phyloP scores from a whole-genome alignment of 768 basidiomycete genomes.

The Amanita pseudoporphyria region DNA sequence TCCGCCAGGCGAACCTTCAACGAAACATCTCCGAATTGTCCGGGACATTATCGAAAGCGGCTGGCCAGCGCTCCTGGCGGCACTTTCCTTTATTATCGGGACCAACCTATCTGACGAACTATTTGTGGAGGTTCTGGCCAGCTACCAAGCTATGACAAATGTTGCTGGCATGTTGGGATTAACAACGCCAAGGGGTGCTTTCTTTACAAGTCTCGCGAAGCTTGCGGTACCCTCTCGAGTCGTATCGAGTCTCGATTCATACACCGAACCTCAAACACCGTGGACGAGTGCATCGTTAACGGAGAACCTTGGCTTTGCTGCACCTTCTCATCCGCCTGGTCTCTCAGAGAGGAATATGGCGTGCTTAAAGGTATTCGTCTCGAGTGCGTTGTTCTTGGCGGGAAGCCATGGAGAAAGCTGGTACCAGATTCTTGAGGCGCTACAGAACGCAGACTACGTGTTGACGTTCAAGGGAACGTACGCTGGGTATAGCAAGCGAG shows the following conservation, averaged over 20 bases:
- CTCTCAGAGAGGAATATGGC: slow-evolving; percentile 86
- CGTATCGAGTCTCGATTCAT: slow-evolving; percentile 70
- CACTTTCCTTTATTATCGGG: slow-evolving; percentile 79
- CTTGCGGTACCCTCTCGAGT: slow-evolving; percentile 87
- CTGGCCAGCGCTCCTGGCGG: slow-evolving; percentile 91
- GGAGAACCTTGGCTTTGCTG: slow-evolving; percentile 58
- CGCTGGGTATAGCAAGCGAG: slow-evolving; percentile 21
- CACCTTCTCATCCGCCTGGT: slow-evolving; percentile 50
- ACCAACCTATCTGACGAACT: slow-evolving; percentile 90
- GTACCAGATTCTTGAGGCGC: slow-evolving; percentile 82
- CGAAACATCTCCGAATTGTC: slow-evolving; percentile 52
- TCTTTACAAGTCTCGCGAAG: slow-evolving; percentile 84
- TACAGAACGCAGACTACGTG: slow-evolving; percentile 95
- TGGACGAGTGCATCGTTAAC: slow-evolving; percentile 49
- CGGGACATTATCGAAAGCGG: slow-evolving; percentile 75
- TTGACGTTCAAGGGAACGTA: slow-evolving; percentile 50
- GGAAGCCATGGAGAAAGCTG: slow-evolving; percentile 85
- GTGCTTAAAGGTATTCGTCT: slow-evolving; percentile 77
- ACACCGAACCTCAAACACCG: slow-evolving; percentile 43
- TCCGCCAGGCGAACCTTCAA: slow-evolving; percentile 37
- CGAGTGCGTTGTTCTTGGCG: slow-evolving; percentile 70
- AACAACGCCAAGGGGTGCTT: slow-evolving; percentile 83
- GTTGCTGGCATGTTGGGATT: slow-evolving; percentile 87
- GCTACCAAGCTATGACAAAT: slow-evolving; percentile 77
- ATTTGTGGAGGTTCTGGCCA: slow-evolving; percentile 77